Evolutionary conservation across 208 protist species (phyloP), one percentile per base, ranked within the genome.

Genomic region (Acanthamoeba sp.): DNA sequence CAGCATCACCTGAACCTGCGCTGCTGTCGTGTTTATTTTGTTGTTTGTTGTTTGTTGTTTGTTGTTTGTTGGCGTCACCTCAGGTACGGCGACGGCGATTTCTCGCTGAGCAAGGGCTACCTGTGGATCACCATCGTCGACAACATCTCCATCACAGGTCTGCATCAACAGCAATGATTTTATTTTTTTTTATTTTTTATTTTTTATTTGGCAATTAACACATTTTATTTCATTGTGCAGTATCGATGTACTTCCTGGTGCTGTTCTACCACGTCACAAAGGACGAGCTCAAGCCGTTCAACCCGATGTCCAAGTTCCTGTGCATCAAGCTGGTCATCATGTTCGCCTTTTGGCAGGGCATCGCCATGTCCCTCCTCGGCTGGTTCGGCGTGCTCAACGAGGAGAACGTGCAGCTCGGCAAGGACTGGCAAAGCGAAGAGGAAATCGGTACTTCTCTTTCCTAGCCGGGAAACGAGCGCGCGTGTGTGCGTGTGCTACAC

Each of bases 321-420:
- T 98, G 98, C 95, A 96, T 99, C 66, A 99, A 99, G 96, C 88
- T 97, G 0, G 98, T 99, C 91, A 98, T 99, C 78, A 98, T 99
- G 95, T 95, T 98, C 24, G 98, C 98, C 32, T 99, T 98, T 95
- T 99, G 98, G 98, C 98, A 99, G 89, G 98, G 98, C 5, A 76
- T 98, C 84, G 91, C 98, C 55, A 98, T 99, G 90, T 96, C 97
- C 92, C 89, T 99, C 42, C 92, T 99, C 14, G 95, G 95, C 38
- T 94, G 88, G 64, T 64, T 95, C 1, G 95, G 95, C 32, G 32
- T 97, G 24, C 20, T 95, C 38, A 96, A 96, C 32, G 64, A 48
- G 18, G 12, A 87, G 14, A 57, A 87, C n/a, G 42, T 45, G 52
- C 42, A 45, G 14, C 36, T 50, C 22, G 62, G 52, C 22, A 90